These are phyloP conservation scores for Xylaria multiplex DNA, from an alignment of 2,329 filamentous ascomycete species.

Conservation along the genomic window DNA sequence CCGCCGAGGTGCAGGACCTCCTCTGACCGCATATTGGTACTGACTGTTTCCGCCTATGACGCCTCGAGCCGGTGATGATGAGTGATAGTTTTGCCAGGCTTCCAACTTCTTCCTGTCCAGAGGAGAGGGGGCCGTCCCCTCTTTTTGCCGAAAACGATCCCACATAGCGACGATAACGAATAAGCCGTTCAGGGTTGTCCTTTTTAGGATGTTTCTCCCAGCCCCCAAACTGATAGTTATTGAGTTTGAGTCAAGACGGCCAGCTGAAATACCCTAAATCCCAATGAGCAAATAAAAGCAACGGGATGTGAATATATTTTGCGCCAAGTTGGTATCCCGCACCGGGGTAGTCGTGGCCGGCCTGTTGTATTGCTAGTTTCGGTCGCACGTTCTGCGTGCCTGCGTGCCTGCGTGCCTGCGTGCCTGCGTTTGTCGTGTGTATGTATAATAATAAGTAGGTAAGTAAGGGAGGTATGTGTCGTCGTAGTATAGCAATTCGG, in stretches of 20 bases:
- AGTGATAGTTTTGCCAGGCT: constrained; percentile 48
- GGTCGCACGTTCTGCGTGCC: no score
- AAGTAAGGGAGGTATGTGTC: no score
- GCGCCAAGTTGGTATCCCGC: not conserved
- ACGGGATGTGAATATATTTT: not conserved
- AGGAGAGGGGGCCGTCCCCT: constrained; percentile 37
- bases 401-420: no score
- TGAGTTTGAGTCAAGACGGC: not conserved
- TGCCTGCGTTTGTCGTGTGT: no score
- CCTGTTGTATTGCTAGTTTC: no score
- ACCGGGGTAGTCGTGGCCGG: not conserved
- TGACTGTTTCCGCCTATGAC: constrained; percentile 50
- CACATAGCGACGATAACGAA: constrained; percentile 47
- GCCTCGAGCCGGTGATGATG: constrained; percentile 38
- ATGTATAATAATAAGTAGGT: no score
- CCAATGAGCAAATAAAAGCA: not conserved
- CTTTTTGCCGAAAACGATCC: constrained; percentile 50
- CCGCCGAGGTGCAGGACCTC: constrained; percentile 48
- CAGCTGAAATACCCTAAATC: not conserved
- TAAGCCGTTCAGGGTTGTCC: constrained; percentile 13
- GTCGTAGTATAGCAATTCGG: no score
- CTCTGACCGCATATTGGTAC: constrained; percentile 51
- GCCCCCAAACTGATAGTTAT: constrained; percentile 15
- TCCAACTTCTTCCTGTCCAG: constrained; percentile 47
- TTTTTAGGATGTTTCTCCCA: not conserved